Evolutionary conservation across 192 early-diverging fungal genomes (phyloP).

Genomic region (Rhizoclosmatium globosum): DNA sequence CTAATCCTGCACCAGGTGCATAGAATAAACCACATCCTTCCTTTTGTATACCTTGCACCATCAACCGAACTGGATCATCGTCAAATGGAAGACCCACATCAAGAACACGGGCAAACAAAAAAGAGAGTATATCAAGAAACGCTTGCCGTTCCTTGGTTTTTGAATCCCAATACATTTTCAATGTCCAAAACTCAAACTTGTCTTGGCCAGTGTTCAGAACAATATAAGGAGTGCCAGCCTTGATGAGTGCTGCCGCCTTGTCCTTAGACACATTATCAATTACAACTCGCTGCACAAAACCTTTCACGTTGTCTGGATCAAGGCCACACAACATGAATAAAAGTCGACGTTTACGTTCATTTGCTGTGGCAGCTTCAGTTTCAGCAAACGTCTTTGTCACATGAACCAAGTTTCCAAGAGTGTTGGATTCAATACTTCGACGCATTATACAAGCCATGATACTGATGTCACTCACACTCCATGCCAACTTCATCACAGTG

Average conservation of each 20-base stretch:
- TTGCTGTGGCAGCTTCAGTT: too few species aligned
- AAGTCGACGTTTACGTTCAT: too few species aligned
- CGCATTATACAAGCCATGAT: too few species aligned
- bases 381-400: too few species aligned
- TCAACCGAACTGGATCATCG: not conserved
- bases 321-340: too few species aligned
- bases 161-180: not conserved
- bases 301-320: too few species aligned
- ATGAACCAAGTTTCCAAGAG: too few species aligned
- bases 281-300: not conserved
- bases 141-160: not conserved
- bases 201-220: not conserved
- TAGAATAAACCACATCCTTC: not conserved
- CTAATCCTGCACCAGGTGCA: not conserved
- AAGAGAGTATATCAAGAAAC: not conserved
- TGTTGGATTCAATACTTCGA: too few species aligned
- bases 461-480: too few species aligned
- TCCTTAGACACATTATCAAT: not conserved
- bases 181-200: constrained; percentile 1
- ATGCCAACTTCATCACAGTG: too few species aligned
- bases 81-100: not conserved
- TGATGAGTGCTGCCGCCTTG: not conserved
- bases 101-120: not conserved
- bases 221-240: not conserved
- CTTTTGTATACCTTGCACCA: not conserved